phyloP scores from a whole-genome alignment of 805 yeast genomes.

The Hermanozyma aechmeae region DNA sequence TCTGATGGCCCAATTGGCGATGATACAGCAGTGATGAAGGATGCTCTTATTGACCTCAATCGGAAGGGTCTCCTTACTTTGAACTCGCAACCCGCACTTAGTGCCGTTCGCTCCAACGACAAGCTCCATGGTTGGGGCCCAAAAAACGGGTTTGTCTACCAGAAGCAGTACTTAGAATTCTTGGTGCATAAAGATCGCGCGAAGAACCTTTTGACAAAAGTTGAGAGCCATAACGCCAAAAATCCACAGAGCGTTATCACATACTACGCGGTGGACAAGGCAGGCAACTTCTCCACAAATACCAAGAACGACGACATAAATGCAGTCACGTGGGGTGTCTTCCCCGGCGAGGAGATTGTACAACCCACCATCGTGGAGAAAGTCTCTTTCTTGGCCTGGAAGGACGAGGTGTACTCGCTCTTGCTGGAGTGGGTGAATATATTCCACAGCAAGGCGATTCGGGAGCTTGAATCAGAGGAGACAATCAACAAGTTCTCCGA shows the following conservation, averaged over 20 bases:
- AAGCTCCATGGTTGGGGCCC: slow-evolving; percentile 93
- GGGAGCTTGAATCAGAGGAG: slow-evolving; percentile 20
- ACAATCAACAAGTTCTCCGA: slow-evolving; percentile 23
- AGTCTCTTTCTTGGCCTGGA: slow-evolving; percentile 91
- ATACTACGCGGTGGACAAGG: slow-evolving; percentile 63
- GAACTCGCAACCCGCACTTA: slow-evolving; percentile 91
- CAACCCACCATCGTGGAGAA: slow-evolving; percentile 96
- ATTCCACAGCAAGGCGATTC: slow-evolving; percentile 29
- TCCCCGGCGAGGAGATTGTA: slow-evolving; percentile 85
- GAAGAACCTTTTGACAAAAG: slow-evolving; percentile 23
- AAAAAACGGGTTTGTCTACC: slow-evolving; percentile 82
- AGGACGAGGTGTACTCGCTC: slow-evolving; percentile 84
- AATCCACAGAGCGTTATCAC: slow-evolving; percentile 43
- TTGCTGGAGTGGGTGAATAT: slow-evolving; percentile 70
- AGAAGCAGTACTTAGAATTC: slow-evolving; percentile 87
- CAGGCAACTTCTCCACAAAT: slow-evolving; percentile 55
- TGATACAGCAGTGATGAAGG: slow-evolving; percentile 59
- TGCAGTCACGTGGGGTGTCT: slow-evolving; percentile 96
- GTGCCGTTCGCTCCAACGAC: slow-evolving; percentile 67
- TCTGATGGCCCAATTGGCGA: slow-evolving; percentile 80
- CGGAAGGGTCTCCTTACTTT: slow-evolving; percentile 64
- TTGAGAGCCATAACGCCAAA: slow-evolving; percentile 36
- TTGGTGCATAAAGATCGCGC: slow-evolving; percentile 52
- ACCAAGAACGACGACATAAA: slow-evolving; percentile 70
- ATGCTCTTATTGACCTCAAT: slow-evolving; percentile 56